Conservation (phyloP, 176 grass and related monocot species). For the Olyra latifolia region DNA sequence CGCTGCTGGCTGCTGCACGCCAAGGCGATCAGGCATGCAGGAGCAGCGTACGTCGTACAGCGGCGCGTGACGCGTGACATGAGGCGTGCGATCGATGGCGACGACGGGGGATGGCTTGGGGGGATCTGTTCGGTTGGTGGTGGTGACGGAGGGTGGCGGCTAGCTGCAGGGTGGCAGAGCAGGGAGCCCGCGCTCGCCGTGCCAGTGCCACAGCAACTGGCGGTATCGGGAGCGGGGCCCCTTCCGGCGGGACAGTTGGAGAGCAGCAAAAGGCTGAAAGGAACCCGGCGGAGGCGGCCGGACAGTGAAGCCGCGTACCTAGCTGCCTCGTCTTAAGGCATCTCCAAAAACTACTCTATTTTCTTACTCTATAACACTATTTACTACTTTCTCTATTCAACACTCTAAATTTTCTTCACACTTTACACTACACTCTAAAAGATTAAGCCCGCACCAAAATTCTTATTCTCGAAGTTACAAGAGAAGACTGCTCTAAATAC, state of each 20-base stretch:
- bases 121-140: not conserved
- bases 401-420: no score
- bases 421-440: no score
- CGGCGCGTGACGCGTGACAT: conserved; percentile 7
- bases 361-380: no score
- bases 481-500: no score
- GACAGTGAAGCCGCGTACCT: not conserved
- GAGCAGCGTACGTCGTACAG: not conserved
- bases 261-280: conserved; percentile 4
- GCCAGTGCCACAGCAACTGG: not conserved
- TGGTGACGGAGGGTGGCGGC: no score
- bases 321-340: no score
- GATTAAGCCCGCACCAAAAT: no score
- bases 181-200: not conserved
- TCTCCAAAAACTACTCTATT: no score
- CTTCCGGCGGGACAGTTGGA: not conserved
- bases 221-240: not conserved
- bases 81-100: not conserved
- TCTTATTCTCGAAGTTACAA: no score
- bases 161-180: not conserved
- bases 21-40: not conserved
- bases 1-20: not conserved
- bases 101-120: not conserved
- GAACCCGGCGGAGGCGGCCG: conserved; percentile 10
- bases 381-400: no score